These are phyloP conservation scores for Misopates orontium DNA, from an alignment of 257 asterid species.

Conservation along the genomic window DNA sequence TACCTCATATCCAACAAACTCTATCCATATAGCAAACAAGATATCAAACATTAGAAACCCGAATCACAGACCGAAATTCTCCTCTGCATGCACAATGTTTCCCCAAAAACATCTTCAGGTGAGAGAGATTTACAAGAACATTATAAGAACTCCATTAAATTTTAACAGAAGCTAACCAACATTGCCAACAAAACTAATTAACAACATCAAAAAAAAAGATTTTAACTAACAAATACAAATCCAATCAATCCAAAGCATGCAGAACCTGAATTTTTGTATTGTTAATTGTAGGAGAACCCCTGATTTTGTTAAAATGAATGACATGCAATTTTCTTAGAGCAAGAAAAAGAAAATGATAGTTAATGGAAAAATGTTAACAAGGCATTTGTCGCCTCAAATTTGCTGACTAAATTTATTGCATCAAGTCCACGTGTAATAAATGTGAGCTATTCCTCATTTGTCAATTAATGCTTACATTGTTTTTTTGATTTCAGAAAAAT, in stretches of 20 bases:
- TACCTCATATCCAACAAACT: constrained; percentile 10
- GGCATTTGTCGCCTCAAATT: no score
- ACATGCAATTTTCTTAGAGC: background rate
- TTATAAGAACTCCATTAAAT: constrained; percentile 16
- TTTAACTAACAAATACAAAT: constrained; percentile 25
- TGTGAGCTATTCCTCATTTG: no score
- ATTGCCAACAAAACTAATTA: constrained; percentile 36
- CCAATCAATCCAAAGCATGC: constrained; percentile 3
- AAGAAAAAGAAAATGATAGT: background rate
- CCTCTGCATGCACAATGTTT: constrained; percentile 10
- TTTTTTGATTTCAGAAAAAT: background rate
- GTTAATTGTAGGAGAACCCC: constrained; percentile 24
- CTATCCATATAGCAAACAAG: background rate
- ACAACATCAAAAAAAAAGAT: constrained; percentile 6
- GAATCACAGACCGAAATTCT: constrained; percentile 13
- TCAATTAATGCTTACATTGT: no score
- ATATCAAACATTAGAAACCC: constrained; percentile 16
- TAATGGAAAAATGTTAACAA: no score
- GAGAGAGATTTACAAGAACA: constrained; percentile 4
- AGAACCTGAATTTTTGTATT: constrained; percentile 31
- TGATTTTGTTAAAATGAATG: constrained; percentile 26
- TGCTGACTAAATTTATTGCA: no score
- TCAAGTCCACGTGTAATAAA: no score
- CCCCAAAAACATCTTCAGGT: background rate
- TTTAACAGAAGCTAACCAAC: constrained; percentile 42